A percentile compares a stretch with the other conserved stretches of the same genome.
Evolutionary conservation across 2,329 filamentous ascomycete genomes (phyloP).

Genomic region (Sporothrix brasiliensis): DNA sequence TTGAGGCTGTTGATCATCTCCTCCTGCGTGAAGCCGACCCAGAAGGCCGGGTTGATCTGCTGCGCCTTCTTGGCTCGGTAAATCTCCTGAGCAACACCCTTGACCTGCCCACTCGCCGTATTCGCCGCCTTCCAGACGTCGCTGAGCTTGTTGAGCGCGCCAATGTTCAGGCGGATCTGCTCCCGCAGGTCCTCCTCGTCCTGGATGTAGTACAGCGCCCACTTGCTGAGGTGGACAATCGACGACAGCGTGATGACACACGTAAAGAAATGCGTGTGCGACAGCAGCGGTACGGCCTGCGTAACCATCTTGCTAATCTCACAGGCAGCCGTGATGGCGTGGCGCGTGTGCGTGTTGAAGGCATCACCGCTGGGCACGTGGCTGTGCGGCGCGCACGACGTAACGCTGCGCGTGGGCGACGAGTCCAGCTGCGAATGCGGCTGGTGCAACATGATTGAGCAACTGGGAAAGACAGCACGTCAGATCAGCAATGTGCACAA

Average conservation of each 20-base stretch:
- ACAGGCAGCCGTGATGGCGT: constrained; percentile 77
- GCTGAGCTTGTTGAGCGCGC: constrained; percentile 69
- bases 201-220: constrained; percentile 65
- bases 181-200: constrained; percentile 71
- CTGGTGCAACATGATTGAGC: constrained; percentile 75
- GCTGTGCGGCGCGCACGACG: constrained; percentile 66
- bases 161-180: constrained; percentile 76
- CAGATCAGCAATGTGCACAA: neutral
- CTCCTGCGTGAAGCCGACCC: constrained; percentile 58
- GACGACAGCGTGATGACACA: constrained; percentile 78
- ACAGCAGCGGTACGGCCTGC: constrained; percentile 69
- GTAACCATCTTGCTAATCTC: constrained; percentile 75
- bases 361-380: constrained; percentile 53
- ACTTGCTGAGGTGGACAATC: constrained; percentile 80
- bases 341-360: constrained; percentile 72
- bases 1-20: constrained; percentile 59
- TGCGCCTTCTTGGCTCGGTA: constrained; percentile 62
- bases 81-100: constrained; percentile 77
- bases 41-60: constrained; percentile 57
- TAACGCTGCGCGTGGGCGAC: constrained; percentile 60
- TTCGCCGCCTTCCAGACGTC: constrained; percentile 73
- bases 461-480: constrained; percentile 43
- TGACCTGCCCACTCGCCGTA: constrained; percentile 71
- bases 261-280: constrained; percentile 82
- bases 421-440: constrained; percentile 75